phyloP scores from a whole-genome alignment of 202 grass and related monocot species.

The Cymbopogon flexuosus region DNA sequence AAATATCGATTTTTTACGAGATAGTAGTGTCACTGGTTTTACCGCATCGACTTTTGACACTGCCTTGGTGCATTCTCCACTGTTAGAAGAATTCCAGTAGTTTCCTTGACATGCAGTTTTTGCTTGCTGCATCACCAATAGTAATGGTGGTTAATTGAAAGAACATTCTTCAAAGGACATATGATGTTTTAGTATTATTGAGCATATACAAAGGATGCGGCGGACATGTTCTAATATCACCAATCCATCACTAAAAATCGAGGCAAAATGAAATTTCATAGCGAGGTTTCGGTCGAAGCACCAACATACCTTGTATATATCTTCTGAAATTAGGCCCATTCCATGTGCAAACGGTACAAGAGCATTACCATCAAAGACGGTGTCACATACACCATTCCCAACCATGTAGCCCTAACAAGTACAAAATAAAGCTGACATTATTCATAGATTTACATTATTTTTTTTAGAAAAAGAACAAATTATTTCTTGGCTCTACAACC shows the following conservation, averaged over 20 bases:
- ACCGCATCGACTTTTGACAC: conserved; percentile 54
- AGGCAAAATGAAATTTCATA: neutral
- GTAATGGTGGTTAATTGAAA: neutral
- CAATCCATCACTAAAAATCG: neutral
- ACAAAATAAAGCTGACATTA: neutral
- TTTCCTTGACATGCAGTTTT: conserved; percentile 58
- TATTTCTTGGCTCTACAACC: neutral
- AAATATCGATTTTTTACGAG: neutral
- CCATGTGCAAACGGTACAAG: conserved; percentile 91
- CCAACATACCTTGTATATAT: conserved; percentile 57
- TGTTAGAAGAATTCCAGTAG: conserved; percentile 57
- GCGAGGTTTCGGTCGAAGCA: neutral
- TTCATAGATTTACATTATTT: neutral
- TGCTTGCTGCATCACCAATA: conserved; percentile 49
- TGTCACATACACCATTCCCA: conserved; percentile 80
- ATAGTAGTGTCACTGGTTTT: conserved; percentile 30
- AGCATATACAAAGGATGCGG: neutral
- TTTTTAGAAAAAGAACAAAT: neutral
- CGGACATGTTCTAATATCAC: neutral
- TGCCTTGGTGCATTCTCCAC: conserved; percentile 22
- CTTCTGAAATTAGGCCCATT: conserved; percentile 84
- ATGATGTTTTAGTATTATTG: neutral
- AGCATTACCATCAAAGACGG: conserved; percentile 80
- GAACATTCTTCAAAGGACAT: neutral
- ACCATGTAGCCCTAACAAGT: conserved; percentile 78